These are phyloP conservation scores for Tetragonia tetragonoides DNA, from an alignment of 148 eudicot species.

Conservation along the genomic window DNA sequence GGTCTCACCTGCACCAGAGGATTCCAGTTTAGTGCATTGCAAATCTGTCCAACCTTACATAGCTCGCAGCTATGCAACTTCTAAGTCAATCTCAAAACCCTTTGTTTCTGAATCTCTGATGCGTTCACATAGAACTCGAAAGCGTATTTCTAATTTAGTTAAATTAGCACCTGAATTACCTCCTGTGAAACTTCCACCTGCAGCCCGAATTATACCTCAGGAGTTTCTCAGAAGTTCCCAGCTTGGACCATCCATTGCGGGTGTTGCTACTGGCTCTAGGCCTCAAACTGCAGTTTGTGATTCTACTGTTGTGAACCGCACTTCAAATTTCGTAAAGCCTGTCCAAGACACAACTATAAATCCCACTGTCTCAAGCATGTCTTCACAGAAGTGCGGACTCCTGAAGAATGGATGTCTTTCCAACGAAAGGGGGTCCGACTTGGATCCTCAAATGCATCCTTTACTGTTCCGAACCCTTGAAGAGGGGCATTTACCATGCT, in stretches of 20 bases:
- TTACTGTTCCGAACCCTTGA: slow-evolving; percentile 64
- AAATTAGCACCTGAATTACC: slow-evolving; percentile 93
- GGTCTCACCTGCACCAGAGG: slow-evolving; percentile 30
- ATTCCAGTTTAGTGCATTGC: slow-evolving; percentile 23
- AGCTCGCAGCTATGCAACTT: slow-evolving; percentile 23
- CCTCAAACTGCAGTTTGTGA: slow-evolving; percentile 29
- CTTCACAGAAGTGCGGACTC: slow-evolving; percentile 32
- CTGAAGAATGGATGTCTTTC: slow-evolving; percentile 22
- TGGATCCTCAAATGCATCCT: slow-evolving; percentile 91
- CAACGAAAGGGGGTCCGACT: slow-evolving; percentile 39
- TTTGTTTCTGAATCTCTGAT: slow-evolving; percentile 31
- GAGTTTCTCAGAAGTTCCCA: slow-evolving; percentile 61
- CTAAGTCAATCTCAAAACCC: slow-evolving; percentile 31
- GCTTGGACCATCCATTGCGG: slow-evolving; percentile 36
- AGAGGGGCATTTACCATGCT: slow-evolving; percentile 53
- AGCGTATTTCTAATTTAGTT: slow-evolving; percentile 48
- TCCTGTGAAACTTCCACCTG: slow-evolving; percentile 95
- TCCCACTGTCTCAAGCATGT: slow-evolving; percentile 21
- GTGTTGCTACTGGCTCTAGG: slow-evolving; percentile 26
- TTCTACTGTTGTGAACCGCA: slow-evolving; percentile 20
- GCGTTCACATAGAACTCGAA: slow-evolving; percentile 47
- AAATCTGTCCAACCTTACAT: slow-evolving; percentile 22
- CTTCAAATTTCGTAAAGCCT: slow-evolving; percentile 27
- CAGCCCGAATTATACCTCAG: slow-evolving; percentile 81
- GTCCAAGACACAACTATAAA: slow-evolving; percentile 24